A percentile compares a stretch with the other conserved stretches of the same genome.
Evolutionary conservation across 2,329 filamentous ascomycete species (phyloP).

Genomic region (Pseudogymnoascus sp.): DNA sequence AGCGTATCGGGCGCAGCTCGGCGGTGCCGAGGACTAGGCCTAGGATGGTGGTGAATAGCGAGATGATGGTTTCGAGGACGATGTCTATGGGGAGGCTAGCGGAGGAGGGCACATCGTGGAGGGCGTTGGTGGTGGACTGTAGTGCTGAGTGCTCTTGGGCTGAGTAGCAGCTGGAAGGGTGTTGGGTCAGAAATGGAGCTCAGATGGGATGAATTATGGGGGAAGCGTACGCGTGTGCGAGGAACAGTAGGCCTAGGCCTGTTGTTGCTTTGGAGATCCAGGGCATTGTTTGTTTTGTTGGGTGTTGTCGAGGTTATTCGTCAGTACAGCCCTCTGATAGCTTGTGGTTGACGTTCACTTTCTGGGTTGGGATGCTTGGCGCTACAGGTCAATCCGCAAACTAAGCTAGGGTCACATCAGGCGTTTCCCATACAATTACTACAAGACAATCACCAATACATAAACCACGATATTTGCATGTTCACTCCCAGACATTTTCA

Average conservation of each 20-base stretch:
- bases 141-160: slow-evolving; percentile 84
- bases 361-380: slow-evolving; percentile 3
- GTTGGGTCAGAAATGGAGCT: slow-evolving; percentile 10
- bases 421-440: background rate
- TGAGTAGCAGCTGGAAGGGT: slow-evolving; percentile 71
- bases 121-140: slow-evolving; percentile 46
- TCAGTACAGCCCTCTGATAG: background rate
- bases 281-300: slow-evolving; percentile 45
- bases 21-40: slow-evolving; percentile 75
- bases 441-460: background rate
- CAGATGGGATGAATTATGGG: background rate
- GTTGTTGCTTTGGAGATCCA: slow-evolving; percentile 65
- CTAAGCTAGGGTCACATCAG: slow-evolving; percentile 1
- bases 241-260: slow-evolving; percentile 64
- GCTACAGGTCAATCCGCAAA: background rate
- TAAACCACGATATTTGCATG: background rate
- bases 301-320: background rate
- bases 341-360: slow-evolving; percentile 8
- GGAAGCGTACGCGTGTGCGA: slow-evolving; percentile 72
- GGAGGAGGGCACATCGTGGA: slow-evolving; percentile 32
- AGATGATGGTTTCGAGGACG: slow-evolving; percentile 72
- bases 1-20: slow-evolving; percentile 74
- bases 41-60: slow-evolving; percentile 69
- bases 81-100: slow-evolving; percentile 70
- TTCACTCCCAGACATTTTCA: slow-evolving; percentile 11